Conservation (phyloP, 148 eudicot genomes). For the Diospyros kaki region DNA sequence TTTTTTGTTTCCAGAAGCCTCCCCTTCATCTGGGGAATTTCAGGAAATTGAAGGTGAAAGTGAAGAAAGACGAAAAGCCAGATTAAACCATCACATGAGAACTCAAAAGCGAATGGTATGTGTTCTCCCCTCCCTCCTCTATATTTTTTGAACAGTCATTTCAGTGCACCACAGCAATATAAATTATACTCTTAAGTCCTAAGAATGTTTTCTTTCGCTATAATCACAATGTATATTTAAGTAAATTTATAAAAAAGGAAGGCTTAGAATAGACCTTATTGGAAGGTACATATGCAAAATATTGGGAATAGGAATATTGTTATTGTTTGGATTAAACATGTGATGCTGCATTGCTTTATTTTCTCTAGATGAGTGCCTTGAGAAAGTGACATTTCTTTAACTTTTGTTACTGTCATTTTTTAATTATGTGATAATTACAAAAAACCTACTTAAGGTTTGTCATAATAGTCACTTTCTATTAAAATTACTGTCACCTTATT, state of each 20-base stretch:
- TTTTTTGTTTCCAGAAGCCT: slow-evolving; percentile 25
- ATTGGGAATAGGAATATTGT: background rate
- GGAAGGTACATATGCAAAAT: background rate
- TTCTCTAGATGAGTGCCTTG: background rate
- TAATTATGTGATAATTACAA: no score
- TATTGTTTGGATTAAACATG: no score
- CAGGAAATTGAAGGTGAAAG: slow-evolving; percentile 78
- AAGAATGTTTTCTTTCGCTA: background rate
- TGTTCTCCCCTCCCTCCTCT: background rate
- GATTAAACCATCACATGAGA: slow-evolving; percentile 46
- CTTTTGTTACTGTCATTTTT: background rate
- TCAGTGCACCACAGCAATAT: background rate
- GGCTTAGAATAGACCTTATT: background rate
- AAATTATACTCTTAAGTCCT: background rate
- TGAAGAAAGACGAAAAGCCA: slow-evolving; percentile 62
- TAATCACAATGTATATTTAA: background rate
- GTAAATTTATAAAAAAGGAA: background rate
- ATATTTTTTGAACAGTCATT: background rate
- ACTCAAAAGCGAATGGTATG: slow-evolving; percentile 63
- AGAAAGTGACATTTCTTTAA: background rate
- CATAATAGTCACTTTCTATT: no score
- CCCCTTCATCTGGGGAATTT: slow-evolving; percentile 50
- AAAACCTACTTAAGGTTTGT: no score
- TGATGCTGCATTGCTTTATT: background rate
- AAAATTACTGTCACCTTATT: no score